Percentiles rank a stretch among this genome's conserved stretches.
Evolutionary conservation across 495 filamentous ascomycete species (phyloP).

Genomic region (Hypoxylon fragiforme): DNA sequence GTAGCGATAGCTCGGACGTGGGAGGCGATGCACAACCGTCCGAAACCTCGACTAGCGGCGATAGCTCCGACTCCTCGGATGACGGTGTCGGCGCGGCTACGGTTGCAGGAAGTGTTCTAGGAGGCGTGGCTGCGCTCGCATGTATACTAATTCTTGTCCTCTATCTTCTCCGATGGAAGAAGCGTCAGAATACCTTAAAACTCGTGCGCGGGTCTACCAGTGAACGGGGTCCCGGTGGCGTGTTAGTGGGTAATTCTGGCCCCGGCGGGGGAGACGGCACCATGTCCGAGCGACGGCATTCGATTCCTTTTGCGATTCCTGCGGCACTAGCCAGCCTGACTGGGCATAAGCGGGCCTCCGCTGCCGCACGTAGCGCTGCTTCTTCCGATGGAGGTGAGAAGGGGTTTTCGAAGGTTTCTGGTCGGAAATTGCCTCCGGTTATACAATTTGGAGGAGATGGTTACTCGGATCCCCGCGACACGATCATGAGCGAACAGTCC

Average conservation of each 20-base stretch:
- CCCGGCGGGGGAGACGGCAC: constrained; percentile 32
- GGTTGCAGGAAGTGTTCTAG: constrained; percentile 68
- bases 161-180: constrained; percentile 60
- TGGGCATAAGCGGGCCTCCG: constrained; percentile 53
- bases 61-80: constrained; percentile 16
- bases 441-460: constrained; percentile 71
- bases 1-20: constrained; percentile 7
- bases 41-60: constrained; percentile 17
- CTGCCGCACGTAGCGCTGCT: constrained; percentile 47
- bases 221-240: constrained; percentile 36
- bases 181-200: constrained; percentile 42
- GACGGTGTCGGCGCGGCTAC: constrained; percentile 32
- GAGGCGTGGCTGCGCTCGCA: constrained; percentile 65
- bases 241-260: constrained; percentile 24
- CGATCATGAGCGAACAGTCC: constrained; percentile 49
- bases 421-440: constrained; percentile 72
- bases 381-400: constrained; percentile 52
- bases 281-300: constrained; percentile 53
- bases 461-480: constrained; percentile 61
- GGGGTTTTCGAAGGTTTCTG: constrained; percentile 63
- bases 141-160: constrained; percentile 59
- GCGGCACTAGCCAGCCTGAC: constrained; percentile 55
- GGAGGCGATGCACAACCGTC: constrained; percentile 25
- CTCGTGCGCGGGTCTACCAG: constrained; percentile 38
- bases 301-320: constrained; percentile 59